Conservation (phyloP, 495 filamentous ascomycete genomes). For the Aspergillus conjunctus region DNA sequence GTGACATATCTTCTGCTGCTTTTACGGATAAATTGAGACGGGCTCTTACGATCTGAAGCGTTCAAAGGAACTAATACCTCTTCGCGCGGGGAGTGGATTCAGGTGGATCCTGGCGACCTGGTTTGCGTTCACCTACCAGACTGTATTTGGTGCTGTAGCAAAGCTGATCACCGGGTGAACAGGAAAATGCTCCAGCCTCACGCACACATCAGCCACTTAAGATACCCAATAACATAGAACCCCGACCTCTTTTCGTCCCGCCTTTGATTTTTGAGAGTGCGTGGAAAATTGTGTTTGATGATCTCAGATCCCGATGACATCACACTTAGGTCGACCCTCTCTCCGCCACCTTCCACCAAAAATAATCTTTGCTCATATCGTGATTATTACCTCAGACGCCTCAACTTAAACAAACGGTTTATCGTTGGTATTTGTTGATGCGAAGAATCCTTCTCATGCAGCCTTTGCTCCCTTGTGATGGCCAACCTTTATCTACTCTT, state of each 20-base stretch:
- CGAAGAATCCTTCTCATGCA: too few species aligned
- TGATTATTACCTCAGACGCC: too few species aligned
- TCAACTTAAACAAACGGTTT: too few species aligned
- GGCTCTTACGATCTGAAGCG: neutral
- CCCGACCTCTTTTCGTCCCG: neutral
- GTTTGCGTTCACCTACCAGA: neutral
- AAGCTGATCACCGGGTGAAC: neutral
- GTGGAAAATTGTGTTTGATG: neutral
- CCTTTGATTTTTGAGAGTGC: neutral
- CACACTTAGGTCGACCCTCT: neutral
- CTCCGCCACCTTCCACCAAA: neutral
- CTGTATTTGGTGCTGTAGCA: neutral
- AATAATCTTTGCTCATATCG: neutral
- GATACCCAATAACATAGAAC: neutral
- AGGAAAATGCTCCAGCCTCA: neutral
- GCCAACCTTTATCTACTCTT: neutral
- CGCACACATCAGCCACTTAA: too few species aligned
- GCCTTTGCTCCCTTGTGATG: neutral
- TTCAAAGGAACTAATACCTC: neutral
- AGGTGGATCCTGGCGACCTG: neutral
- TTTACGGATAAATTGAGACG: neutral
- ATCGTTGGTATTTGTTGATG: too few species aligned
- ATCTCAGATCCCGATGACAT: constrained; percentile 4
- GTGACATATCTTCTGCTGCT: constrained; percentile 2
- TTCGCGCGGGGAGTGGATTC: neutral